These are phyloP conservation scores for Paramecium pentaurelia DNA, from an alignment of 73 alveolate genomes.

Conservation along the genomic window DNA sequence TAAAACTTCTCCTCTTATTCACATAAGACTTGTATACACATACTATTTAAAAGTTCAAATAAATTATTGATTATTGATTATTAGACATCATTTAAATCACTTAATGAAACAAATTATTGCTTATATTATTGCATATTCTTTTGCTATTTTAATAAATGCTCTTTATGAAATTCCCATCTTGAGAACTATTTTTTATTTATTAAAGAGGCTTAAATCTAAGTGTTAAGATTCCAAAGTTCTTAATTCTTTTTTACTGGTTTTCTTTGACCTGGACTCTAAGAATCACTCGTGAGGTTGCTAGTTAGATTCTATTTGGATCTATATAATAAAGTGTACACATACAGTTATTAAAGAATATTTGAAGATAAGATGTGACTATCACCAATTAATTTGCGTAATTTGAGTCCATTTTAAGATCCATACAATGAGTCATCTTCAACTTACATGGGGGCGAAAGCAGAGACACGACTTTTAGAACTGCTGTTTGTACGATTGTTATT, in stretches of 20 bases:
- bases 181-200: not conserved
- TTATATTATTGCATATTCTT: not conserved
- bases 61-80: not conserved
- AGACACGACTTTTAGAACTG: slow-evolving; percentile 23
- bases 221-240: not conserved
- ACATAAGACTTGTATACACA: not conserved
- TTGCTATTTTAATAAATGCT: not conserved
- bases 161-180: not conserved
- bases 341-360: not conserved
- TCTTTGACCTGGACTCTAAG: not conserved
- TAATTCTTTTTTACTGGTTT: not conserved
- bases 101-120: not conserved
- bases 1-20: not conserved
- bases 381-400: not conserved
- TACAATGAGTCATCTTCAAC: slow-evolving; percentile 31
- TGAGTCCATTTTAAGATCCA: slow-evolving; percentile 22
- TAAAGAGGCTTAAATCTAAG: not conserved
- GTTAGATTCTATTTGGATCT: not conserved
- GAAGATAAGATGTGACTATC: not conserved
- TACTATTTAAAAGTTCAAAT: not conserved
- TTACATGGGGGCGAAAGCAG: slow-evolving; percentile 8
- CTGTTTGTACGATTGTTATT: slow-evolving; percentile 38
- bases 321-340: not conserved
- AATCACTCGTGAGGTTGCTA: slow-evolving; percentile 28
- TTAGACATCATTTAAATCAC: not conserved